A percentile compares a stretch with the other conserved stretches of the same genome.
Evolutionary conservation across 805 yeast genomes (phyloP).

Genomic region (Candida cerambycidarum): DNA sequence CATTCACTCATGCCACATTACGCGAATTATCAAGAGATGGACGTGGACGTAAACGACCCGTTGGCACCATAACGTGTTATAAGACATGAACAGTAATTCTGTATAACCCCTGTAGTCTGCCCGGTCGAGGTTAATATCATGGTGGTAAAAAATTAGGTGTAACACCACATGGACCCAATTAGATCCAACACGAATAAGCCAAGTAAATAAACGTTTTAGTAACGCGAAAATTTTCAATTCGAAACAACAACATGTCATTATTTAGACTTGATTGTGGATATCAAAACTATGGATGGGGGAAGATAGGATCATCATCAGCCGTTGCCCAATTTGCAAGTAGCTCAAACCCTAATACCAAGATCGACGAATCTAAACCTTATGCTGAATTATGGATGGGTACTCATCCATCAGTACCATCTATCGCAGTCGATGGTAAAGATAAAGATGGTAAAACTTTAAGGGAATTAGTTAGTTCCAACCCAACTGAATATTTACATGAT

Average conservation of each 20-base stretch:
- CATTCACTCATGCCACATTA: conserved; percentile 28
- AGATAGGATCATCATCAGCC: conserved; percentile 77
- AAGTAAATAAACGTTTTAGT: background rate
- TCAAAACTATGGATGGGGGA: conserved; percentile 88
- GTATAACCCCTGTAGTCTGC: too few relatives aligned
- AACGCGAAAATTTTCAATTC: conserved; percentile 2
- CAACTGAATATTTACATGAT: conserved; percentile 59
- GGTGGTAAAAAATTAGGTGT: too few relatives aligned
- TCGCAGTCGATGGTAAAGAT: conserved; percentile 40
- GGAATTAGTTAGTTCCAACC: conserved; percentile 60
- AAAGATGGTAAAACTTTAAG: conserved; percentile 57
- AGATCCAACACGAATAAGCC: too few relatives aligned
- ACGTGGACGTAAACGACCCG: background rate
- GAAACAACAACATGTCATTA: conserved; percentile 13
- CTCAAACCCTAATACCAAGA: conserved; percentile 58
- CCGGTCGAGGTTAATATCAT: too few relatives aligned
- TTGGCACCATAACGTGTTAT: background rate
- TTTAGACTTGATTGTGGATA: conserved; percentile 54
- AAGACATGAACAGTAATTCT: background rate
- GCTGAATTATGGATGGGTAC: conserved; percentile 99
- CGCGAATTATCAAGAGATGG: conserved; percentile 1
- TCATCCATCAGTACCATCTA: conserved; percentile 87
- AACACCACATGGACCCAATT: too few relatives aligned
- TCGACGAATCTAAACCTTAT: conserved; percentile 80
- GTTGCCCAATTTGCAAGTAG: conserved; percentile 84